Conservation (phyloP, 2,329 filamentous ascomycete genomes). For the Chaetothyriales sp. region DNA sequence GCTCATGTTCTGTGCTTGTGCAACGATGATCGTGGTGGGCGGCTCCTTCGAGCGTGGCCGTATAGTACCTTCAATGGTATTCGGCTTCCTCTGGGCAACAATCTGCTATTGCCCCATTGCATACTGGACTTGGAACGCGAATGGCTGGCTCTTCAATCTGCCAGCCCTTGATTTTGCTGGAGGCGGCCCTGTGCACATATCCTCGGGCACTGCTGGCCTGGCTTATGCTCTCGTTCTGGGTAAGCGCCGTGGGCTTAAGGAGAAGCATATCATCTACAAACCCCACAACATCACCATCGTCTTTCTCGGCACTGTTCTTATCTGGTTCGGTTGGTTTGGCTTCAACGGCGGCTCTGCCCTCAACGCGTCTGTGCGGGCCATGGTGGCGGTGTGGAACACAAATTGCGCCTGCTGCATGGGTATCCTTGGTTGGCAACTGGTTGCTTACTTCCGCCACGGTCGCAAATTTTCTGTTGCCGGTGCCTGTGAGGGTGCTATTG, state of each 20-base stretch:
- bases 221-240: slow-evolving; percentile 62
- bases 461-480: slow-evolving; percentile 44
- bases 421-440: slow-evolving; percentile 40
- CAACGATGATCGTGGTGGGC: slow-evolving; percentile 49
- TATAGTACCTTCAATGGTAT: slow-evolving; percentile 50
- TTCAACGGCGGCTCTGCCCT: slow-evolving; percentile 46
- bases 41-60: slow-evolving; percentile 50
- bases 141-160: slow-evolving; percentile 56
- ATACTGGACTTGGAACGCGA: slow-evolving; percentile 64
- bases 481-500: slow-evolving; percentile 45
- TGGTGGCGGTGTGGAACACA: slow-evolving; percentile 45
- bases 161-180: slow-evolving; percentile 62
- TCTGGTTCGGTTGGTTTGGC: slow-evolving; percentile 41
- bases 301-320: slow-evolving; percentile 49
- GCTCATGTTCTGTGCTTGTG: slow-evolving; percentile 43
- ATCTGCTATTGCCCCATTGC: slow-evolving; percentile 58
- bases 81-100: slow-evolving; percentile 58
- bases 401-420: slow-evolving; percentile 43
- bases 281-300: slow-evolving; percentile 63
- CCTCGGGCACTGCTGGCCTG: slow-evolving; percentile 55
- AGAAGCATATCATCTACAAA: slow-evolving; percentile 23
- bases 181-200: slow-evolving; percentile 60
- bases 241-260: slow-evolving; percentile 41
- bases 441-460: slow-evolving; percentile 39
- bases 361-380: slow-evolving; percentile 39